Conservation (phyloP, 2,329 filamentous ascomycete species). For the Chrysoporthe austroafricana region DNA sequence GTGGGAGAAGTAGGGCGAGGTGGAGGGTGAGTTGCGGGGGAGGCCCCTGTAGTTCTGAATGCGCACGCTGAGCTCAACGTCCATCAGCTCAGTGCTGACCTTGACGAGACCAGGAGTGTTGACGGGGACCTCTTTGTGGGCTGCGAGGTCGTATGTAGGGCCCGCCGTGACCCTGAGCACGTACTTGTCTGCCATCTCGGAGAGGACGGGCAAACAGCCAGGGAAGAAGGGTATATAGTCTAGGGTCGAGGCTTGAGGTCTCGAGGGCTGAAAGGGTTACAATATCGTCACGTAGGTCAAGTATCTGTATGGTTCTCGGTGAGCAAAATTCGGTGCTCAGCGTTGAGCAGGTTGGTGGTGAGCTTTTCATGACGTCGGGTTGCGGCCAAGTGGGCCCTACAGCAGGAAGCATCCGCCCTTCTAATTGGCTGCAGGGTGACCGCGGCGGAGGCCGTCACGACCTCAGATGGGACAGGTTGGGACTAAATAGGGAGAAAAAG, state of each 20-base stretch:
- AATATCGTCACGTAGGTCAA: no score
- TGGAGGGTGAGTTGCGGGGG: conserved; percentile 68
- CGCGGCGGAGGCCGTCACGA: not conserved
- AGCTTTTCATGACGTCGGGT: conserved; percentile 25
- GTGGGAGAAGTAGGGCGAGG: conserved; percentile 76
- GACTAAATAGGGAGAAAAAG: not conserved
- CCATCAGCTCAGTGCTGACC: conserved; percentile 67
- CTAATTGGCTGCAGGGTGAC: conserved; percentile 7
- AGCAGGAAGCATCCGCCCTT: not conserved
- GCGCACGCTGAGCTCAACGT: conserved; percentile 73
- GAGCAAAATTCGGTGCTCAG: not conserved
- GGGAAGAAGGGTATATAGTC: not conserved
- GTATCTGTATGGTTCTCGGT: not conserved
- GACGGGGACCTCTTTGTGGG: conserved; percentile 75
- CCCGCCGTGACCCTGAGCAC: conserved; percentile 83
- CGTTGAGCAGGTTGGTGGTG: conserved; percentile 10
- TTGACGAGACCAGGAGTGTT: conserved; percentile 67
- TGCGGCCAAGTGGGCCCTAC: conserved; percentile 5
- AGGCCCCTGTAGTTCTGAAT: conserved; percentile 72
- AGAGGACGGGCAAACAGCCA: not conserved
- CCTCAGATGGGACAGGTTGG: no score
- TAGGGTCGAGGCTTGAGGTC: not conserved
- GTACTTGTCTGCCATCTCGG: conserved; percentile 69
- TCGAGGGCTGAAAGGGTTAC: not conserved
- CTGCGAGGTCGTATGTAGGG: conserved; percentile 70